Evolutionary conservation across 495 filamentous ascomycete genomes (phyloP), one percentile per base, ranked within the genome.

Genomic region (Aspergillus ellipticus): DNA sequence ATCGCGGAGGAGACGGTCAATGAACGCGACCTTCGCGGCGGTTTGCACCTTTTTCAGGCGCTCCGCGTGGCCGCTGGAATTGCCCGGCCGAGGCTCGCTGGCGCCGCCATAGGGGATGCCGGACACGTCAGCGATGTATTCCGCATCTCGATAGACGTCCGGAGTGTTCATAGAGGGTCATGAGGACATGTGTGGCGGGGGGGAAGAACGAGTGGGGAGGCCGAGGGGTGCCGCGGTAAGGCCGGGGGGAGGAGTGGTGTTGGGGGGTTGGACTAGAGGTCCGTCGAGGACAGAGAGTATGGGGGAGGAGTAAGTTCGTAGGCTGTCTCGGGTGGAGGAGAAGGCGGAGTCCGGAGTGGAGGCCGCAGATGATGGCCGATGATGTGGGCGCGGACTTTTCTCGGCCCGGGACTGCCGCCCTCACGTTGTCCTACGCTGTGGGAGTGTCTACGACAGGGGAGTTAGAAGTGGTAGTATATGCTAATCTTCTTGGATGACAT

Each of bases 1-100:
- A 63, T 83, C 86, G 54, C 82, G 79, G 61, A 89, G 79, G 29
- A 95, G 71, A 49, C 85, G 77, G 60, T 84, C 85, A 54, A 94
- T 79, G 65, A 89, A 84, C 51, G 85, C 75, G 33, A 77, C 74
- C 58, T 75, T 77, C 19, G 70, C 68, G 2, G 69, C 59, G 2
- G 66, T 65, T 48, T 76, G 71, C 31, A 65, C 60, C 56, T 71
- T 77, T 63, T 64, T 76, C 54, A 72, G 56, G 62, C 68, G 65
- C 52, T 58, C 59, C 49, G 72, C 63, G 33, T 69, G 63, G 51
- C 58, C 62, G 52, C 62, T 61, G 22, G 15, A 15, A 19, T n/a
- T 28, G 26, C 42, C 52, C 8, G 31, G 50, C 7, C 53, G 42
- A 28, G 35, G 21, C 15, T 63, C 57, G 39, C 64, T 62, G 53